Evolutionary conservation across 225 moss, liverwort and hornwort species (phyloP), one percentile per base, ranked within the genome.

Genomic region (Asterella californica): DNA sequence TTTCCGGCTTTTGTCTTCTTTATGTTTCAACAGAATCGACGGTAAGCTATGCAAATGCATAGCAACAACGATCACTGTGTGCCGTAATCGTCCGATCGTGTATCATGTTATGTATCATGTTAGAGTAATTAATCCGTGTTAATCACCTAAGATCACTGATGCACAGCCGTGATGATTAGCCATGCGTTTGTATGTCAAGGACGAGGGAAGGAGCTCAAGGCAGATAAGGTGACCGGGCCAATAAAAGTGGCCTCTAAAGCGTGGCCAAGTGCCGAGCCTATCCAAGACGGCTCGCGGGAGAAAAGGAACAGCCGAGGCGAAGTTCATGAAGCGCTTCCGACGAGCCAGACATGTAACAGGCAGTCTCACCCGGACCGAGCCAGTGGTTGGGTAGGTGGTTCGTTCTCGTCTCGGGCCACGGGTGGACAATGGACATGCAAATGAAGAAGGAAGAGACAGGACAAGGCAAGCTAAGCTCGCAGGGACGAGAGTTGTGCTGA

Each of bases 201-300:
- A 0, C 5, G 21, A 22, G 2, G 70, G 11, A 47, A 25, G 36
- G 38, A 69, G 27, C 14, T 22, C 46, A 15, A 17, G 74, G 49
- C 74, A 74, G 74, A 74, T 74, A 74, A 74, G 74, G 19, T 74
- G n/a, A 74, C 71, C 47, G 25, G 71, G 21, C 74, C 74, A 33
- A 54, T 10, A 54, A 32, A 74, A 38, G 38, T 33, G 30, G 38
- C 73, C 73, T 50, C 50, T 73, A 52, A 29, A 73, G 52, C 50
- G 33, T 74, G 53, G 32, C 19, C 17, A 30, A 33, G 6, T 19
- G 29, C 74, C 74, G 74, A 74, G 53, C 52, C 74, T 74, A 74
- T 74, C 74, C 74, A 74, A 54, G 32, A 25, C 18, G 49, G 8
- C 21, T 74, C 54, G 32, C 52, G 8, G 32, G 30, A 52, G 74